Evolutionary conservation across 805 yeast species (phyloP).

Genomic region (Suhomyces canberraensis): DNA sequence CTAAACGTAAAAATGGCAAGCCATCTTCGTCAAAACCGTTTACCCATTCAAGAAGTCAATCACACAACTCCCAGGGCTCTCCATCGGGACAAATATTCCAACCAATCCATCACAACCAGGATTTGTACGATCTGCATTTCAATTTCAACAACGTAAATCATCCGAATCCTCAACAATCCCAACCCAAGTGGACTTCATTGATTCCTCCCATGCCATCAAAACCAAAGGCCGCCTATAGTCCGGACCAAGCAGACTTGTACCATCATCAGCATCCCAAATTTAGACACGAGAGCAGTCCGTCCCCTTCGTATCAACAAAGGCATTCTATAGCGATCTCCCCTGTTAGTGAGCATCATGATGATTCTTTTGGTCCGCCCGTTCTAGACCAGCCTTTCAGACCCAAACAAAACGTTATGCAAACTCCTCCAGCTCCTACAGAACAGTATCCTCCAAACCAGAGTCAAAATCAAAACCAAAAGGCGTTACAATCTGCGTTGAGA

Average conservation of each 20-base stretch:
- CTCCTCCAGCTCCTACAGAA: constrained; percentile 7
- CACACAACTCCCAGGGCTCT: constrained; percentile 12
- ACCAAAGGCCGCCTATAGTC: constrained; percentile 14
- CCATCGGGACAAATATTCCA: constrained; percentile 11
- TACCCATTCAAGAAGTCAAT: constrained; percentile 11
- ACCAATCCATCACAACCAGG: constrained; percentile 13
- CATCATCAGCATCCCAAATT: constrained; percentile 3
- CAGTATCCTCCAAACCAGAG: constrained; percentile 1
- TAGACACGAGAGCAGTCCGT: neutral
- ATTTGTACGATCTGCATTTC: constrained; percentile 2
- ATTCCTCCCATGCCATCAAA: constrained; percentile 34
- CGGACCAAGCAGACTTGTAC: constrained; percentile 2
- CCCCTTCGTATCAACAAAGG: constrained; percentile 14
- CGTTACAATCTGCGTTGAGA: constrained; percentile 1
- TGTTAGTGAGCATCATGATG: constrained; percentile 2
- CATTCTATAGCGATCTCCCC: constrained; percentile 31
- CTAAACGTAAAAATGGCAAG: neutral
- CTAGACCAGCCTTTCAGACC: constrained; percentile 1
- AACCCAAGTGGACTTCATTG: constrained; percentile 15
- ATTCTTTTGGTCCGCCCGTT: neutral
- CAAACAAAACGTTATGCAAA: neutral
- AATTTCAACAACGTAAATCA: constrained; percentile 1
- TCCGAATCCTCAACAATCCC: constrained; percentile 2
- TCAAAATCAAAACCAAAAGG: constrained; percentile 1
- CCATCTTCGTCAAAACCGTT: constrained; percentile 3